Evolutionary conservation across 495 filamentous ascomycete species (phyloP).

Genomic region (Articulospora tetracladia): DNA sequence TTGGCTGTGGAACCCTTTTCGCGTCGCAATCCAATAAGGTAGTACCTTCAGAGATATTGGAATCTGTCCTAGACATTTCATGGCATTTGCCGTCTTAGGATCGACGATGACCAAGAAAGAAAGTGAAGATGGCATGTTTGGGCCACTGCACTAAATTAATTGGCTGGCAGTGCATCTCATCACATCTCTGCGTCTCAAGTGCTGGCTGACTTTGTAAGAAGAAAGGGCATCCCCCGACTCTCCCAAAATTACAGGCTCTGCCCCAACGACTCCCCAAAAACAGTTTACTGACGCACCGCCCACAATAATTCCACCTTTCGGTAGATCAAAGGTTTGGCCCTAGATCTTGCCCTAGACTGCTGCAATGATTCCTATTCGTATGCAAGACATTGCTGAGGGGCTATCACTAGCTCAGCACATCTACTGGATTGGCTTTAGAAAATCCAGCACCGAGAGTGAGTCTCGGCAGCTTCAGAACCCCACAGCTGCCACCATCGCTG

Average conservation of each 20-base stretch:
- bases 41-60: not conserved
- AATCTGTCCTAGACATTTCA: not conserved
- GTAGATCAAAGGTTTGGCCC: not conserved
- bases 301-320: not conserved
- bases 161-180: not conserved
- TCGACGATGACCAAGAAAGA: not conserved
- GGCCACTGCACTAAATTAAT: not conserved
- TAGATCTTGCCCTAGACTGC: not conserved
- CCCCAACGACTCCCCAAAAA: not conserved
- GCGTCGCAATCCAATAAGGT: not conserved
- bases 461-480: not conserved
- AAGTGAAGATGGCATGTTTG: not conserved
- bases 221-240: not conserved
- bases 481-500: not conserved
- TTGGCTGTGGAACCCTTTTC: not conserved
- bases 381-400: not conserved
- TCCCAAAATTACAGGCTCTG: not conserved
- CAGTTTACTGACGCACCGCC: not conserved
- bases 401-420: not conserved
- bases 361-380: slow-evolving; percentile 2
- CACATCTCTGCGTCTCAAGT: not conserved
- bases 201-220: not conserved
- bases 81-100: not conserved
- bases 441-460: slow-evolving; percentile 1
- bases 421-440: slow-evolving; percentile 4